These are phyloP conservation scores for Omphalotus olearius DNA, from an alignment of 1,284 basidiomycete species.

Conservation along the genomic window DNA sequence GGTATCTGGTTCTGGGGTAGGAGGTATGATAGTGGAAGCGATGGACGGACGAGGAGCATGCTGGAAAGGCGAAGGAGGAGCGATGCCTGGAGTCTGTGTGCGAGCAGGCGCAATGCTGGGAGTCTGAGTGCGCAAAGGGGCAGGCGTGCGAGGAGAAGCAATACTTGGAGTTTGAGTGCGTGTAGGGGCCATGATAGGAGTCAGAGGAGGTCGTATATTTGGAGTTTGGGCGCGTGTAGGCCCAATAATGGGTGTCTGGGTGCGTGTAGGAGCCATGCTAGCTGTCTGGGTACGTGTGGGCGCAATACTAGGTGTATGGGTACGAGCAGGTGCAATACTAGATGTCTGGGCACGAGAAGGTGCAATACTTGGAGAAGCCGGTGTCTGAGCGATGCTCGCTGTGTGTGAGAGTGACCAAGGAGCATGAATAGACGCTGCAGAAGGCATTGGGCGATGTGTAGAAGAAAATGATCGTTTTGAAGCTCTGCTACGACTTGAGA, in stretches of 20 bases:
- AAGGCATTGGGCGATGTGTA: neutral
- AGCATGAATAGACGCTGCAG: neutral
- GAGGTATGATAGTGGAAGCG: conserved; percentile 11
- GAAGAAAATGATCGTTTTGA: conserved; percentile 1
- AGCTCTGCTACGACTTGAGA: neutral
- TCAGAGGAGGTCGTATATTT: neutral
- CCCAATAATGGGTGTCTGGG: neutral
- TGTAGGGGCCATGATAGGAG: neutral
- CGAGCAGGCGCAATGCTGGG: no score
- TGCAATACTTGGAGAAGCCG: neutral
- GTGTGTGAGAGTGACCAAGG: neutral
- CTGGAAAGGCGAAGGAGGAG: neutral
- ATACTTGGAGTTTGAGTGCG: neutral
- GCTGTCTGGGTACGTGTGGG: neutral
- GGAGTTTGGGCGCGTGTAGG: neutral
- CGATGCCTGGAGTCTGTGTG: neutral
- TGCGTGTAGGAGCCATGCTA: neutral
- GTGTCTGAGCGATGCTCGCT: neutral
- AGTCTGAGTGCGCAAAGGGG: neutral
- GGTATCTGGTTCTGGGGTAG: conserved; percentile 49
- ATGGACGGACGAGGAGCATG: conserved; percentile 2
- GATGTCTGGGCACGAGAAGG: neutral
- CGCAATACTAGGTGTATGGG: neutral
- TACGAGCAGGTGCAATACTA: neutral
- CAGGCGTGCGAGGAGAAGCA: no score